These are phyloP conservation scores for Crithidia thermophila DNA, from an alignment of 208 protist genomes.

Conservation along the genomic window DNA sequence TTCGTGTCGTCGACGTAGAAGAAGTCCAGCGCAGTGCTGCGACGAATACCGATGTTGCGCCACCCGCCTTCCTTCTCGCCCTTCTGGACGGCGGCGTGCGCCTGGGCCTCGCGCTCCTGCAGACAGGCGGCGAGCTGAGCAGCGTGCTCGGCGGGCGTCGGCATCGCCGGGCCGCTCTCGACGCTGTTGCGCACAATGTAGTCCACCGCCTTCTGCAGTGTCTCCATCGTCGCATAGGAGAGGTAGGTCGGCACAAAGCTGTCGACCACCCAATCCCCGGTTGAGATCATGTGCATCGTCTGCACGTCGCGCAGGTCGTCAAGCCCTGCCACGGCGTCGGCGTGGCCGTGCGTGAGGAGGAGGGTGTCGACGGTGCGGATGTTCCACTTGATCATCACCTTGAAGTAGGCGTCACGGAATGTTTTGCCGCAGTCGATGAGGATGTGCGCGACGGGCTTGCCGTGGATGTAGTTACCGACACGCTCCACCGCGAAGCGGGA, in stretches of 20 bases:
- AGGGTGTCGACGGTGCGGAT: conserved; percentile 75
- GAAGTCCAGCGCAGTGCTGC: conserved; percentile 81
- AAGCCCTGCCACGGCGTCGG: conserved; percentile 80
- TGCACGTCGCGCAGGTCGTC: conserved; percentile 93
- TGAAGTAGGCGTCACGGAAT: conserved; percentile 90
- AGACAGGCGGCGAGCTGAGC: conserved; percentile 20
- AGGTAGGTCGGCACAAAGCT: conserved; percentile 80
- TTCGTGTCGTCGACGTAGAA: conserved; percentile 55
- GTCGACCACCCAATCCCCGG: conserved; percentile 67
- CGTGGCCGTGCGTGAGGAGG: conserved; percentile 89
- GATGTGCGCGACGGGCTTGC: conserved; percentile 45
- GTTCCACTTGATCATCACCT: conserved; percentile 64
- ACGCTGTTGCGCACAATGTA: conserved; percentile 86
- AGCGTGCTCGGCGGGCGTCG: conserved; percentile 31
- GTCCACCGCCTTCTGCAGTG: conserved; percentile 42
- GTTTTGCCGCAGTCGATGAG: conserved; percentile 93
- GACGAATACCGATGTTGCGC: conserved; percentile 79
- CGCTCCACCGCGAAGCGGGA: conserved; percentile 23
- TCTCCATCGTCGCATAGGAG: conserved; percentile 43
- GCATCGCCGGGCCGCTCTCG: conserved; percentile 19
- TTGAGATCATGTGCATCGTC: conserved; percentile 51
- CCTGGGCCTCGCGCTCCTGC: conserved; percentile 15
- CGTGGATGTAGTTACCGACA: conserved; percentile 35
- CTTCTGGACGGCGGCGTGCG: conserved; percentile 11
- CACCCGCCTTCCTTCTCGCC: conserved; percentile 30